These are phyloP conservation scores for Fusarium tanahbumbuense DNA, from an alignment of 2,329 filamentous ascomycete genomes.

Conservation along the genomic window DNA sequence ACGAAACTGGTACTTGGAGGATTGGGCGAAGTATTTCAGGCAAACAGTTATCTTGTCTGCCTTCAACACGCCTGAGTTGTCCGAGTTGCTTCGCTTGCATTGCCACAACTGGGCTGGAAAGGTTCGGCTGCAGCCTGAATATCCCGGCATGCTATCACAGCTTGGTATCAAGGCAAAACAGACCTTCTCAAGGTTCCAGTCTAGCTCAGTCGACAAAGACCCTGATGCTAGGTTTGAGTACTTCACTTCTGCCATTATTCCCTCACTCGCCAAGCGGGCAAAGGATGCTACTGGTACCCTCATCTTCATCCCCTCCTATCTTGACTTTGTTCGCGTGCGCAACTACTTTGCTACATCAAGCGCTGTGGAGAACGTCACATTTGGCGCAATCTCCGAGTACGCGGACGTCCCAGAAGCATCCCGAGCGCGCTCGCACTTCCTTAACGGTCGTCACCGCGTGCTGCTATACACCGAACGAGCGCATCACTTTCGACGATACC, in stretches of 20 bases:
- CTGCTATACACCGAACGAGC: constrained; percentile 93
- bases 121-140: constrained; percentile 76
- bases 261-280: constrained; percentile 75
- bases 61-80: constrained; percentile 90
- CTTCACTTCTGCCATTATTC: constrained; percentile 85
- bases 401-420: constrained; percentile 81
- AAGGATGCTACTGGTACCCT: constrained; percentile 76
- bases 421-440: constrained; percentile 87
- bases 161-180: constrained; percentile 80
- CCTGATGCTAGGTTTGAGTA: constrained; percentile 92
- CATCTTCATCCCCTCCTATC: constrained; percentile 91
- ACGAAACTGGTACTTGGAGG: constrained; percentile 91
- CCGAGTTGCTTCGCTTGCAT: constrained; percentile 78
- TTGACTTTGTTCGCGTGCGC: constrained; percentile 92
- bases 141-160: constrained; percentile 78
- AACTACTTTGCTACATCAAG: constrained; percentile 87
- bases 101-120: constrained; percentile 87
- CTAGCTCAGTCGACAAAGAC: constrained; percentile 75
- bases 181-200: constrained; percentile 89
- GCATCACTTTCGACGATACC: constrained; percentile 96
- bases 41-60: constrained; percentile 86
- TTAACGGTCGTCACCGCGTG: constrained; percentile 82
- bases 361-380: constrained; percentile 62
- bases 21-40: constrained; percentile 80
- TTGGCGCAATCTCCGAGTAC: constrained; percentile 92